phyloP scores from a whole-genome alignment of 192 early-diverging fungal genomes.

The Rhizophagus clarus region DNA sequence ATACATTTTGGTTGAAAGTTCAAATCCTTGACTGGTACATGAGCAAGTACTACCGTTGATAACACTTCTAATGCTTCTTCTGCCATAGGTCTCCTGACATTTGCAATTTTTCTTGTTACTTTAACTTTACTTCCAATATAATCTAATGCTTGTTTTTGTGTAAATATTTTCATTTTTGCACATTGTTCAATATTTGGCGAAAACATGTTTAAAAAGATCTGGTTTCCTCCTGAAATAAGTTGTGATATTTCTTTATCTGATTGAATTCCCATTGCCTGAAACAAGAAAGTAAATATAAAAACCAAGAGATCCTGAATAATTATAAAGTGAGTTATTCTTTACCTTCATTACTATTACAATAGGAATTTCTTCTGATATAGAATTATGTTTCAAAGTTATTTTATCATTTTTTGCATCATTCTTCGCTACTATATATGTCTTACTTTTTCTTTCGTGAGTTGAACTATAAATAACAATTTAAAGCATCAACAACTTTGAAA shows the following conservation, averaged over 20 bases:
- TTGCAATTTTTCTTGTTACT: conserved; percentile 49
- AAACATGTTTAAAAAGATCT: conserved; percentile 79
- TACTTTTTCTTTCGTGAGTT: conserved; percentile 93
- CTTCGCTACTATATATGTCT: conserved; percentile 77
- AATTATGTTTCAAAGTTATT: conserved; percentile 91
- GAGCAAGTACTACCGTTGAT: conserved; percentile 83
- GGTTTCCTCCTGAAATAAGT: conserved; percentile 87
- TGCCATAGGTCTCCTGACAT: conserved; percentile 43
- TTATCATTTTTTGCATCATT: conserved; percentile 57
- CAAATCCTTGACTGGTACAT: conserved; percentile 85
- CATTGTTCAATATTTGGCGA: conserved; percentile 87
- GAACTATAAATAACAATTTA: conserved; percentile 49
- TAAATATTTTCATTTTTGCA: conserved; percentile 72
- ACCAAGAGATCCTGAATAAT: not conserved
- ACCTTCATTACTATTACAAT: conserved; percentile 86
- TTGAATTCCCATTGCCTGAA: conserved; percentile 87
- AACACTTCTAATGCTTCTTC: conserved; percentile 91
- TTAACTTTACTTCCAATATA: conserved; percentile 82
- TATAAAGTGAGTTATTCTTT: not conserved
- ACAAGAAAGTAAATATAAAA: conserved; percentile 10
- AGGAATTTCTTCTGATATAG: conserved; percentile 83
- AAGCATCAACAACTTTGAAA: not conserved
- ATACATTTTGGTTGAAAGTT: conserved; percentile 93
- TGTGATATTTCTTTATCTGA: conserved; percentile 94
- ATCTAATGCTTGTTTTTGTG: conserved; percentile 92